Conservation (phyloP, 148 eudicot genomes). For the Selenicereus undatus region DNA sequence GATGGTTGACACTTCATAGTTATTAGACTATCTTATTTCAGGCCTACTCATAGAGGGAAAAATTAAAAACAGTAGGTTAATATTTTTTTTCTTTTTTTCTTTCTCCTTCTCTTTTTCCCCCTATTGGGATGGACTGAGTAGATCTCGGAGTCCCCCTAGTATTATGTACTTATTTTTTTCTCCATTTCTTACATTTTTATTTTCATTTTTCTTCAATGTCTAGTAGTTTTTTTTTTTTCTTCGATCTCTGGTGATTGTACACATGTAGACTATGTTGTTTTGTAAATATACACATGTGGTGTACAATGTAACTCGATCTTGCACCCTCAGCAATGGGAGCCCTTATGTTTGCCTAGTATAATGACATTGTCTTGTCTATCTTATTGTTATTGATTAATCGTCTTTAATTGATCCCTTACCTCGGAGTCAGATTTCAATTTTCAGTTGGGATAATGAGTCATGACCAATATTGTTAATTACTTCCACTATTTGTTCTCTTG, state of each 20-base stretch:
- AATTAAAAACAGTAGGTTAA: background rate
- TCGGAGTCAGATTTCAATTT: too few species aligned
- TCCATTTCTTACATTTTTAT: too few species aligned
- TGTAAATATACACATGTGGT: too few species aligned
- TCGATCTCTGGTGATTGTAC: background rate
- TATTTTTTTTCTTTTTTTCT: background rate
- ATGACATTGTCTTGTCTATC: background rate
- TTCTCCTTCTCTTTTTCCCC: too few species aligned
- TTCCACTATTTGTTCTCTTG: too few species aligned
- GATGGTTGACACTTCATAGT: background rate
- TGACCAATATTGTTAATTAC: too few species aligned
- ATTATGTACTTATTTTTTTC: background rate
- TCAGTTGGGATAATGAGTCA: too few species aligned
- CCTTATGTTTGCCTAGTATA: too few species aligned
- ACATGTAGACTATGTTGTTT: background rate
- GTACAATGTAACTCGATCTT: too few species aligned
- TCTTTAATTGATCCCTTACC: too few species aligned
- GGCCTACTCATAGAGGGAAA: conserved; percentile 1
- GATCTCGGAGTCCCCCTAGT: background rate
- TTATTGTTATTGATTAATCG: too few species aligned
- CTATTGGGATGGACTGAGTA: background rate
- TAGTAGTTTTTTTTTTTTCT: background rate
- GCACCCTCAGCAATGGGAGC: too few species aligned
- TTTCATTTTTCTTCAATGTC: background rate
- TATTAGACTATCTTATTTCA: background rate